Percentiles rank a stretch among this genome's conserved stretches.
Evolutionary conservation across 805 yeast species (phyloP).

Genomic region (Blastobotrys parvus): DNA sequence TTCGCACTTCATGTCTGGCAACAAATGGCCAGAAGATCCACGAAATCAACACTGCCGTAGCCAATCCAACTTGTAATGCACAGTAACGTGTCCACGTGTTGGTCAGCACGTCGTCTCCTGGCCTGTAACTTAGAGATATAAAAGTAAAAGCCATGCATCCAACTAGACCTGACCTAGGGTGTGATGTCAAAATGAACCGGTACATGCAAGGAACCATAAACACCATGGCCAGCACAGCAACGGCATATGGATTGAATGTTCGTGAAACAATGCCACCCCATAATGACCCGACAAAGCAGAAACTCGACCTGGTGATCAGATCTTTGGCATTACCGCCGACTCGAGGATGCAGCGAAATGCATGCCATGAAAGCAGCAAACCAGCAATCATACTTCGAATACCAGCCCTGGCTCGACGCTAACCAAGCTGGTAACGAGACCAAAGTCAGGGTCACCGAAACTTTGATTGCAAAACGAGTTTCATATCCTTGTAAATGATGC

Average conservation of each 20-base stretch:
- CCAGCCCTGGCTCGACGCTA: conserved; percentile 31
- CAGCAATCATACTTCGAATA: conserved; percentile 35
- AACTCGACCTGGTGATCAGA: conserved; percentile 26
- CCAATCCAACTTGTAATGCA: conserved; percentile 33
- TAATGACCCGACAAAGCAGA: conserved; percentile 35
- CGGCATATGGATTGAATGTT: conserved; percentile 34
- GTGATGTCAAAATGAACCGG: conserved; percentile 30
- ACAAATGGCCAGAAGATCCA: conserved; percentile 44
- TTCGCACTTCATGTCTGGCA: conserved; percentile 35
- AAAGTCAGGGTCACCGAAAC: conserved; percentile 31
- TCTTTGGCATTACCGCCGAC: conserved; percentile 24
- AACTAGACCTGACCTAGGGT: conserved; percentile 38
- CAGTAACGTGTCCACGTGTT: conserved; percentile 36
- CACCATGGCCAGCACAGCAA: conserved; percentile 34
- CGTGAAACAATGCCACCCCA: conserved; percentile 42
- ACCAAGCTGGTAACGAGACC: conserved; percentile 38
- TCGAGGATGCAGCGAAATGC: conserved; percentile 35
- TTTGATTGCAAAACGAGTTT: conserved; percentile 39
- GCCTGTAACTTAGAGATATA: conserved; percentile 28
- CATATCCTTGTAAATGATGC: conserved; percentile 29
- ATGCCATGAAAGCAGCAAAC: conserved; percentile 36
- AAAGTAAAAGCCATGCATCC: conserved; percentile 36
- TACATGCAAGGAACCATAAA: conserved; percentile 29
- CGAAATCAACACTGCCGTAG: conserved; percentile 31
- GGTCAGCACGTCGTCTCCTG: conserved; percentile 19